Conservation (phyloP, 1,284 basidiomycete species). For the Heterobasidion annosum region DNA sequence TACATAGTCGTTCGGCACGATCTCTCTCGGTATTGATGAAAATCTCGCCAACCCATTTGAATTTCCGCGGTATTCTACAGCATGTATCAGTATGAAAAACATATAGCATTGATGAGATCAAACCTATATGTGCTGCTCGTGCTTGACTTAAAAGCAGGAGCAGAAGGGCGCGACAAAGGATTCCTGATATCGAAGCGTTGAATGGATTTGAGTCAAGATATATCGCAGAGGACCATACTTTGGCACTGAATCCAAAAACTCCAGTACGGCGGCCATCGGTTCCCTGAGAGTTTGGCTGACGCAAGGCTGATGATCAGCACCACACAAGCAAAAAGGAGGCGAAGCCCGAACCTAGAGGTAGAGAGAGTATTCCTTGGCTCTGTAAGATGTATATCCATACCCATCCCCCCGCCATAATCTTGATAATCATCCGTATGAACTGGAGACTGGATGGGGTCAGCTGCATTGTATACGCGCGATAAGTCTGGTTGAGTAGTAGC, state of each 20-base stretch:
- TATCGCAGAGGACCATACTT: too few relatives aligned
- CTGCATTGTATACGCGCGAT: neutral
- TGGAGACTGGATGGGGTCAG: neutral
- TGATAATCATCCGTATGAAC: neutral
- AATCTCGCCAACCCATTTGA: constrained; percentile 26
- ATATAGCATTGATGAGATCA: neutral
- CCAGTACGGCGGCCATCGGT: neutral
- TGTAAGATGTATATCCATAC: neutral
- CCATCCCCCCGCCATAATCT: neutral
- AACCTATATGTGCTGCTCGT: neutral
- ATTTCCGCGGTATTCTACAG: constrained; percentile 20
- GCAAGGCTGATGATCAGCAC: neutral
- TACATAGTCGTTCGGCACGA: constrained; percentile 34
- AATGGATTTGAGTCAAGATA: too few relatives aligned
- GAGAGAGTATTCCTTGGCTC: neutral
- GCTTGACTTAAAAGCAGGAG: neutral
- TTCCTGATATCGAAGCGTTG: neutral
- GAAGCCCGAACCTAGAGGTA: neutral
- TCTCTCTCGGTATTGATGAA: constrained; percentile 19
- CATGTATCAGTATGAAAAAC: neutral
- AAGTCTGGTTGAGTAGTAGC: neutral
- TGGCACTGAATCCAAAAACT: neutral
- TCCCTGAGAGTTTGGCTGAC: neutral
- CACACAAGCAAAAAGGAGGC: neutral
- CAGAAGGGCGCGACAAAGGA: neutral